Evolutionary conservation across 129 eudicot species (phyloP).

Genomic region (Logfia minima): DNA sequence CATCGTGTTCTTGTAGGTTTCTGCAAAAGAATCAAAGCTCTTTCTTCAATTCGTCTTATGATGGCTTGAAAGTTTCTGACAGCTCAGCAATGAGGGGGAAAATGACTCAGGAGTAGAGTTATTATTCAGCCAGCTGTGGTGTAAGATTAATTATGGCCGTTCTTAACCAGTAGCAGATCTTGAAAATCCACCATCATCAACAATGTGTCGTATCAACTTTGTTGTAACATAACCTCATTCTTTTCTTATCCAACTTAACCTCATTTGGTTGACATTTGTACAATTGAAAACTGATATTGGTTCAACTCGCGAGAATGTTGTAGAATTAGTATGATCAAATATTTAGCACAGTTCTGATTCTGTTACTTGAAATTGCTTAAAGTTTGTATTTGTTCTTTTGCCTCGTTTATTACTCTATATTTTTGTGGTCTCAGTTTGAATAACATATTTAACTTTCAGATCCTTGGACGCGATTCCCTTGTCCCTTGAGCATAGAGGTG

Average conservation of each 20-base stretch:
- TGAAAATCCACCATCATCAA: constrained; percentile 1
- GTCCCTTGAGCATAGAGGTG: background rate
- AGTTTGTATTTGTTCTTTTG: constrained; percentile 7
- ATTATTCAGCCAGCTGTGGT: constrained; percentile 23
- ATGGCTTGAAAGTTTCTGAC: constrained; percentile 54
- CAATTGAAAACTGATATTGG: constrained; percentile 31
- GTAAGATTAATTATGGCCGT: constrained; percentile 33
- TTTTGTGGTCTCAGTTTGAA: background rate
- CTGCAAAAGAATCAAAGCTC: constrained; percentile 75
- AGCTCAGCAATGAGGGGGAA: constrained; percentile 52
- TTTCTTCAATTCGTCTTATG: constrained; percentile 66
- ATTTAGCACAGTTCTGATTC: constrained; percentile 26
- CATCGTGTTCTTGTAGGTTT: constrained; percentile 49
- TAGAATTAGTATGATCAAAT: constrained; percentile 29
- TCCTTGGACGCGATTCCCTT: background rate
- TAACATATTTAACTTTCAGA: background rate
- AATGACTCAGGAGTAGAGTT: constrained; percentile 49
- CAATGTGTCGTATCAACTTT: constrained; percentile 29
- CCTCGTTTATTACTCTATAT: background rate
- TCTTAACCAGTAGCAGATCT: constrained; percentile 23
- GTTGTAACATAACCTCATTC: constrained; percentile 43
- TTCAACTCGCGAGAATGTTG: constrained; percentile 32
- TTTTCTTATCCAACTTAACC: constrained; percentile 22
- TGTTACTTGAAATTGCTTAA: constrained; percentile 1
- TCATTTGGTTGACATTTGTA: constrained; percentile 30